A percentile compares a stretch with the other conserved stretches of the same genome.
Conservation (phyloP, 1,284 basidiomycete genomes). For the Cystobasidiaceae sp. region DNA sequence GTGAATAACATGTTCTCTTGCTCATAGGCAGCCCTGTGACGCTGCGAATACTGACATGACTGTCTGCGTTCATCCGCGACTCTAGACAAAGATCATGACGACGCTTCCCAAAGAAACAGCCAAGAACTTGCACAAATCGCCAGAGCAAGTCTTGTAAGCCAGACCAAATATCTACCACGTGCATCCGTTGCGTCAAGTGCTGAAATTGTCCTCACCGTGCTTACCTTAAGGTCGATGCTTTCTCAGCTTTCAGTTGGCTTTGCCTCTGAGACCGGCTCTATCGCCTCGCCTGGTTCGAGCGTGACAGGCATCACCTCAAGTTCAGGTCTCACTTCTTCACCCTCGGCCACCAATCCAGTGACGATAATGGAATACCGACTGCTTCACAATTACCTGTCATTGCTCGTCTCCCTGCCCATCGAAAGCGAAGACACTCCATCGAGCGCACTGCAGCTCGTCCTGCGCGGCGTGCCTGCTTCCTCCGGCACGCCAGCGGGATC, state of each 20-base stretch:
- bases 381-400: neutral
- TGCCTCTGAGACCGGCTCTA: neutral
- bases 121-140: neutral
- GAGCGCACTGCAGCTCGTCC: too few species aligned
- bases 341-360: neutral
- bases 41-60: neutral
- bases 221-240: neutral
- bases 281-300: neutral
- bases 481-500: neutral
- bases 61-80: neutral
- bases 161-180: too few species aligned
- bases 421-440: too few species aligned
- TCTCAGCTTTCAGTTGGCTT: neutral
- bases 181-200: too few species aligned
- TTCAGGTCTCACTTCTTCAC: neutral
- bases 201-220: neutral
- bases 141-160: neutral
- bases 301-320: neutral
- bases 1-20: neutral
- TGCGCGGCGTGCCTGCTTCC: too few species aligned
- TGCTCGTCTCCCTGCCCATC: neutral
- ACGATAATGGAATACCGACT: conserved; percentile 13
- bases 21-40: neutral
- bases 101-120: neutral
- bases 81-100: neutral